Conservation (phyloP, 306 rosid species). For the Gastrolobium villosum region DNA sequence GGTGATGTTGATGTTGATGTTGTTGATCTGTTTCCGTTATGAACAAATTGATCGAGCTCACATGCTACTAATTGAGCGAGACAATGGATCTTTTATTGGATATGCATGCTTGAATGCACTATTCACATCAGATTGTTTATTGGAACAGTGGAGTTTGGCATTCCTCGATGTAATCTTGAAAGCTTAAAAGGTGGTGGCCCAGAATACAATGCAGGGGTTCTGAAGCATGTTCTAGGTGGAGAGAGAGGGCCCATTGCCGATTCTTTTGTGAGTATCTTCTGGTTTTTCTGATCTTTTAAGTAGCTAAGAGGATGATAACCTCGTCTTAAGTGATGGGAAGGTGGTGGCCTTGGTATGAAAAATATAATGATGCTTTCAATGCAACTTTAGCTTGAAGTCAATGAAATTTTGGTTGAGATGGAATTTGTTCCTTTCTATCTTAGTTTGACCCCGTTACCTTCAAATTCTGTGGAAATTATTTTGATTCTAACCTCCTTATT, state of each 20-base stretch:
- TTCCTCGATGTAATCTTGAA: constrained; percentile 85
- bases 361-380: not conserved
- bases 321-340: not conserved
- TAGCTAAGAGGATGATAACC: not conserved
- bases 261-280: constrained; percentile 76
- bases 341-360: constrained; percentile 11
- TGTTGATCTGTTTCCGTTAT: constrained; percentile 9
- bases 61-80: constrained; percentile 35
- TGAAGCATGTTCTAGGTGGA: constrained; percentile 84
- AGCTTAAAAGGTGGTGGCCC: constrained; percentile 85
- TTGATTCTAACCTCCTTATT: constrained; percentile 2
- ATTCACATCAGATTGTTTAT: constrained; percentile 34
- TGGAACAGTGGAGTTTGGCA: constrained; percentile 81
- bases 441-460: not conserved
- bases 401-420: constrained; percentile 36
- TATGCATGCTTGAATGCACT: constrained; percentile 38
- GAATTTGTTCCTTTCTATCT: constrained; percentile 6
- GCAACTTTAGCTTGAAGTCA: constrained; percentile 10
- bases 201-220: constrained; percentile 70
- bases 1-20: too few species aligned
- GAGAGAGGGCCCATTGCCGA: constrained; percentile 84
- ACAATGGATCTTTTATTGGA: constrained; percentile 35
- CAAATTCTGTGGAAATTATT: constrained; percentile 22
- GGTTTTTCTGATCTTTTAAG: constrained; percentile 10
- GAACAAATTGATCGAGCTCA: constrained; percentile 38